Percentiles rank a stretch among this genome's conserved stretches.
Conservation (phyloP, 352 stramenopile species). For the Phytophthora vignae region DNA sequence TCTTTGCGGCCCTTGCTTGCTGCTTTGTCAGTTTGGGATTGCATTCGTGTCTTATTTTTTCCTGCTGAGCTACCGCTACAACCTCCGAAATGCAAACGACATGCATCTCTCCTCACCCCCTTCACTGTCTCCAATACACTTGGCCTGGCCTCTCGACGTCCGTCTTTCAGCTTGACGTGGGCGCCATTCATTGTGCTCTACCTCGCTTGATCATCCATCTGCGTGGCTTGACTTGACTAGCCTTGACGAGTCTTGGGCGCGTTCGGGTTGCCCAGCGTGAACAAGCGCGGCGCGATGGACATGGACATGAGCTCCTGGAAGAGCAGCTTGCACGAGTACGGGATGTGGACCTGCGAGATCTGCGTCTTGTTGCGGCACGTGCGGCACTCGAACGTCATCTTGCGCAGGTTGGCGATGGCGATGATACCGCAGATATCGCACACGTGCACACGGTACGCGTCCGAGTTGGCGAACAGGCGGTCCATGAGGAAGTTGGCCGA, state of each 20-base stretch:
- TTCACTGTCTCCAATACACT: background rate
- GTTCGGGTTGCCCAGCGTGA: slow-evolving; percentile 92
- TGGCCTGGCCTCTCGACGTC: background rate
- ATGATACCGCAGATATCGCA: slow-evolving; percentile 99
- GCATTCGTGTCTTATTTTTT: slow-evolving; percentile 26
- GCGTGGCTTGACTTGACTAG: slow-evolving; percentile 5
- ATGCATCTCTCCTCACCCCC: slow-evolving; percentile 13
- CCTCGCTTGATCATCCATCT: background rate
- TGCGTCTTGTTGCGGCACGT: slow-evolving; percentile 95
- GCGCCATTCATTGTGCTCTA: background rate
- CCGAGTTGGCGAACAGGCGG: slow-evolving; percentile 99
- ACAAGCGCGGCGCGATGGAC: slow-evolving; percentile 99
- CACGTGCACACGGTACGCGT: slow-evolving; percentile 99
- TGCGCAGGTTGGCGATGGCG: slow-evolving; percentile 98
- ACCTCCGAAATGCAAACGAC: slow-evolving; percentile 23
- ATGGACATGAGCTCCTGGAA: slow-evolving; percentile 99
- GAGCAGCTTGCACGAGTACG: slow-evolving; percentile 99
- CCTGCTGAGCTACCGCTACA: slow-evolving; percentile 14
- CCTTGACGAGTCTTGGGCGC: slow-evolving; percentile 50
- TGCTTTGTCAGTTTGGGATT: slow-evolving; percentile 11
- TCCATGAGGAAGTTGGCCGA: slow-evolving; percentile 99
- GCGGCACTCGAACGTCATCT: slow-evolving; percentile 99
- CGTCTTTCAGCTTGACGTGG: background rate
- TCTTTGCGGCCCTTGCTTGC: slow-evolving; percentile 22
- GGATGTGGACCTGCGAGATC: slow-evolving; percentile 97